Evolutionary conservation across 2,329 filamentous ascomycete genomes (phyloP), one percentile per base, ranked within the genome.

Genomic region (Tolypocladium nubicola): DNA sequence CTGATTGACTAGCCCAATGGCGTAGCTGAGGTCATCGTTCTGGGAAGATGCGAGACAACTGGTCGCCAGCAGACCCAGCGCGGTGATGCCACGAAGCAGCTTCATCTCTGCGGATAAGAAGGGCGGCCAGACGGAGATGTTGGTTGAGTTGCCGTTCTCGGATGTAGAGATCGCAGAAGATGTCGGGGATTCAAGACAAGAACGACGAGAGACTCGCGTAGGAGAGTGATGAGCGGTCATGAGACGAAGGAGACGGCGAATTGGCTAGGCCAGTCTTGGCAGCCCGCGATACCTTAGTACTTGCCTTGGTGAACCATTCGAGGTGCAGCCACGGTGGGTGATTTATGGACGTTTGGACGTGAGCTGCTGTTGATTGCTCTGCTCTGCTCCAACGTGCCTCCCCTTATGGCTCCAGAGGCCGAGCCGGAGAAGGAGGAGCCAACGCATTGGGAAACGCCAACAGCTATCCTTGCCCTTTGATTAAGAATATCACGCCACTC

Each of bases 1-100:
- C 56, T 68, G 63, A 50, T 73, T 73, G 60, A 73, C 59, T 43
- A 66, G 63, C 40, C 57, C 58, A 53, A 71, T 57, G 37, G 68
- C 67, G 16, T 60, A 45, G 47, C 49, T 58, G 38, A 64, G 60
- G 38, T 72, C 66, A 21, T 67, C 60, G 19, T 59, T 62, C 56
- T 61, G 61, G 23, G 58, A 61, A 2, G 54, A 16, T 26, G 55
- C n/a, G 50, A 54, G 53, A 21, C 39, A 53, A 33, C 50, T 14
- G 14, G 56, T 47, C 38, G 59, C 41, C 26, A 67, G 33, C 30
- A 65, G 21, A n/a, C 37, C 59, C 16, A 38, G 47, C 21, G 26
- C 5, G 19, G 57, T 16, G 16, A 57, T 43, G 21, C 37, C 39
- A 6, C 39, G 2, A 8, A 60, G 43, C 45, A 43, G 54, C 52